phyloP scores from a whole-genome alignment of 1,139 yeast species.

The Candida sanyaensis region DNA sequence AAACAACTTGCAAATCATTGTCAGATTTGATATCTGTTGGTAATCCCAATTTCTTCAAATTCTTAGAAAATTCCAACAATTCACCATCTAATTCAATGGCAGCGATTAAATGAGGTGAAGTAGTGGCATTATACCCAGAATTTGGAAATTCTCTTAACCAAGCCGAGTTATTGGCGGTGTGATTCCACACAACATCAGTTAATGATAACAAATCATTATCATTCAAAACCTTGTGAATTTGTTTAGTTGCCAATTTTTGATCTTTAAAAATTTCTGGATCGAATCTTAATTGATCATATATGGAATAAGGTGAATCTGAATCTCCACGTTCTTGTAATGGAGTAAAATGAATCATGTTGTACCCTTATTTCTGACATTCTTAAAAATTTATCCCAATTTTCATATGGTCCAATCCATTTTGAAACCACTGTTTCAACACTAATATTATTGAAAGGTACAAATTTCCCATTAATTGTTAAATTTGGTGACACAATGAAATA shows the following conservation, averaged over 20 bases:
- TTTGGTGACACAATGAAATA: slow-evolving; percentile 86
- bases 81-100: slow-evolving; percentile 83
- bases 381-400: slow-evolving; percentile 68
- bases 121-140: slow-evolving; percentile 79
- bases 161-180: slow-evolving; percentile 84
- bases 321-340: slow-evolving; percentile 89
- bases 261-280: slow-evolving; percentile 65
- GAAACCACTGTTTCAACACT: slow-evolving; percentile 85
- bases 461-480: slow-evolving; percentile 55
- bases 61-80: slow-evolving; percentile 62
- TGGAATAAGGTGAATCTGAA: slow-evolving; percentile 90
- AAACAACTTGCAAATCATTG: slow-evolving; percentile 58
- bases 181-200: slow-evolving; percentile 94
- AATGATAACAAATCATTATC: slow-evolving; percentile 68
- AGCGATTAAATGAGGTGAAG: slow-evolving; percentile 85
- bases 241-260: slow-evolving; percentile 30
- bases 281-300: slow-evolving; percentile 78
- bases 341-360: slow-evolving; percentile 94
- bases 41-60: slow-evolving; percentile 55
- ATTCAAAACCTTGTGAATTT: slow-evolving; percentile 43
- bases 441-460: slow-evolving; percentile 75
- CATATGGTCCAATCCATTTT: slow-evolving; percentile 81
- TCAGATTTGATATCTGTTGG: slow-evolving; percentile 54
- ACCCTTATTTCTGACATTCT: slow-evolving; percentile 70
- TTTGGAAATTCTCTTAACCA: slow-evolving; percentile 91